These are phyloP conservation scores for Colletotrichum noveboracense DNA, from an alignment of 2,329 filamentous ascomycete genomes.

Conservation along the genomic window DNA sequence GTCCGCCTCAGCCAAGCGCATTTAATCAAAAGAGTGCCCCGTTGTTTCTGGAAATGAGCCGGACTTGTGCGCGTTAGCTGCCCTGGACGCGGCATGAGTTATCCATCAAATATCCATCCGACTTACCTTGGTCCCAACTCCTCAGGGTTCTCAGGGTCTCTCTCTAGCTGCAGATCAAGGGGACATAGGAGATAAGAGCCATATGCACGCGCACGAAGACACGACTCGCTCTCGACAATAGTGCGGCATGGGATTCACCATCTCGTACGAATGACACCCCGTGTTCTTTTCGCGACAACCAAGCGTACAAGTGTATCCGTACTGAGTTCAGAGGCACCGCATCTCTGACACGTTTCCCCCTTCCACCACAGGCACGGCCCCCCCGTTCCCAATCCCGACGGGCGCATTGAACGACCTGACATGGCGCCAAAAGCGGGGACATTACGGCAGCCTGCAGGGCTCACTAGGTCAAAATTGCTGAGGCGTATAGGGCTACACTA, in stretches of 20 bases:
- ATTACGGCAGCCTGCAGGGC: too few species aligned
- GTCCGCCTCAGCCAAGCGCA: not conserved
- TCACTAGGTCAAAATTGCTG: too few species aligned
- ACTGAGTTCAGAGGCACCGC: not conserved
- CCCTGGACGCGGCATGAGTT: not conserved
- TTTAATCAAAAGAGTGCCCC: not conserved
- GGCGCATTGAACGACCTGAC: not conserved
- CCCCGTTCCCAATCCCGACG: slow-evolving; percentile 3
- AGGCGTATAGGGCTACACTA: too few species aligned
- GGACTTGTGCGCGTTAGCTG: not conserved
- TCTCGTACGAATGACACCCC: not conserved
- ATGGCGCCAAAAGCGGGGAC: not conserved
- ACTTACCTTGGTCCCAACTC: not conserved
- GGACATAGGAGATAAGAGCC: not conserved
- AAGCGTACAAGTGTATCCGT: not conserved
- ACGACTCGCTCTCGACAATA: not conserved
- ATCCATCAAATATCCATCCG: not conserved
- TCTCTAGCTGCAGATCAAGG: not conserved
- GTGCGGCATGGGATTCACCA: not conserved
- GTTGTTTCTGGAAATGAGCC: not conserved
- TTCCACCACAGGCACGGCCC: not conserved
- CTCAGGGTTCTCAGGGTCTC: not conserved
- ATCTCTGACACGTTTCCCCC: not conserved
- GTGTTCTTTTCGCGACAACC: not conserved
- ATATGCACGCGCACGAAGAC: not conserved